These are phyloP conservation scores for Hanseniaspora thailandica DNA, from an alignment of 805 yeast genomes.

Conservation along the genomic window DNA sequence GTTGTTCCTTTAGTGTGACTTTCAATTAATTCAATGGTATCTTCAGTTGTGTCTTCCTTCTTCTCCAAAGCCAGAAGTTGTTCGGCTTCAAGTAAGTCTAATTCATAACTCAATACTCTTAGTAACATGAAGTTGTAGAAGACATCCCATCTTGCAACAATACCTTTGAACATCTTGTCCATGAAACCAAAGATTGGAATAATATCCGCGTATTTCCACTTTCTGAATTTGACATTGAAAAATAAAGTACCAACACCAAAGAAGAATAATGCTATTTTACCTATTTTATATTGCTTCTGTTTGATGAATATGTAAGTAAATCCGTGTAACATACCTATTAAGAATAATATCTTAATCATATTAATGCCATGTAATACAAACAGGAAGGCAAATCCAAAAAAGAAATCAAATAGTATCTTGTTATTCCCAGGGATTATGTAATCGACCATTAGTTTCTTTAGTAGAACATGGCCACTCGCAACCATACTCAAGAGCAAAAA, in stretches of 20 bases:
- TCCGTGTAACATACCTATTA: slow-evolving; percentile 9
- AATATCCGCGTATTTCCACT: slow-evolving; percentile 37
- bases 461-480: slow-evolving; percentile 40
- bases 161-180: slow-evolving; percentile 57
- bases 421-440: slow-evolving; percentile 20
- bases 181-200: slow-evolving; percentile 26
- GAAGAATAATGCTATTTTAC: slow-evolving; percentile 44
- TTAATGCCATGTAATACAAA: slow-evolving; percentile 74
- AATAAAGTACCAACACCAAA: slow-evolving; percentile 73
- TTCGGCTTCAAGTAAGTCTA: slow-evolving; percentile 46
- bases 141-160: slow-evolving; percentile 89
- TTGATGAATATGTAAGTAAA: slow-evolving; percentile 12
- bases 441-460: slow-evolving; percentile 33
- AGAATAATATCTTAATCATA: slow-evolving; percentile 29
- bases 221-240: slow-evolving; percentile 57
- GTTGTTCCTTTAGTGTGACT: neutral
- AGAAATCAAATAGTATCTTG: slow-evolving; percentile 58
- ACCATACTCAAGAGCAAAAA: slow-evolving; percentile 50
- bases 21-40: slow-evolving; percentile 1
- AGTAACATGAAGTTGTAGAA: slow-evolving; percentile 81
- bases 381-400: slow-evolving; percentile 58
- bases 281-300: neutral
- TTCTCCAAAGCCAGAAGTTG: neutral
- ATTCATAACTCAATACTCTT: slow-evolving; percentile 69
- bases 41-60: neutral